Evolutionary conservation across 75 land plant genomes (phyloP), one percentile per base, ranked within the genome.

Genomic region (Picea glauca): DNA sequence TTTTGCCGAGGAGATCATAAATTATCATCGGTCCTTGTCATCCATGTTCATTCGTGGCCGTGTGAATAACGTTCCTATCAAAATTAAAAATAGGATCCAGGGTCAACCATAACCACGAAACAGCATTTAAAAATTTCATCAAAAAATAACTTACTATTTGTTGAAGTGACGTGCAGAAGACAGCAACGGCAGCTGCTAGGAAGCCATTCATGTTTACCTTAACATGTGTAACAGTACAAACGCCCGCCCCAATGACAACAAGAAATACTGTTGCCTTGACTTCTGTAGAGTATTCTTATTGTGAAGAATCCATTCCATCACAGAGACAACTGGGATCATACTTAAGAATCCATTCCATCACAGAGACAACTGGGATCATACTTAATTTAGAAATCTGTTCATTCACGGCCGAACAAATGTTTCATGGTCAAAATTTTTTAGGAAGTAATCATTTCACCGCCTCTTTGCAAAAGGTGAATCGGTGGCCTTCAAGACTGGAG

Each of bases 111-210:
- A 26, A 26, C 26, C 26, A 26, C 26, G 26, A 26, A 26, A 26
- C 26, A 26, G 26, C 26, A 26, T 26, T 26, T 26, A 26, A 26
- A 26, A 26, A 26, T 26, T 26, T 26, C 26, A 26, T 26, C 26
- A 26, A 26, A 26, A 26, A 26, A 26, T 26, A 26, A 26, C 26
- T 26, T 26, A 26, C 26, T 3, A 40, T 93, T 84, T 93, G 98
- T 77, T 95, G 98, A 73, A 95, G 67, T 33, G 98, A 90, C 43
- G 98, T 89, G 17, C 86, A 87, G 13, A 93, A 76, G 9, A 95
- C 98, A 2, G 92, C 98, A 30, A 93, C 83, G 75, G 82, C 82
- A 20, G 98, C 98, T 78, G 95, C 90, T 11, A 89, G 14, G 60
- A 95, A 93, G 1, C 92, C 92, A 63, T 83, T 78, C 12, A 73